These are phyloP conservation scores for Linnemannia exigua DNA, from an alignment of 192 early-diverging fungal species.

Conservation along the genomic window DNA sequence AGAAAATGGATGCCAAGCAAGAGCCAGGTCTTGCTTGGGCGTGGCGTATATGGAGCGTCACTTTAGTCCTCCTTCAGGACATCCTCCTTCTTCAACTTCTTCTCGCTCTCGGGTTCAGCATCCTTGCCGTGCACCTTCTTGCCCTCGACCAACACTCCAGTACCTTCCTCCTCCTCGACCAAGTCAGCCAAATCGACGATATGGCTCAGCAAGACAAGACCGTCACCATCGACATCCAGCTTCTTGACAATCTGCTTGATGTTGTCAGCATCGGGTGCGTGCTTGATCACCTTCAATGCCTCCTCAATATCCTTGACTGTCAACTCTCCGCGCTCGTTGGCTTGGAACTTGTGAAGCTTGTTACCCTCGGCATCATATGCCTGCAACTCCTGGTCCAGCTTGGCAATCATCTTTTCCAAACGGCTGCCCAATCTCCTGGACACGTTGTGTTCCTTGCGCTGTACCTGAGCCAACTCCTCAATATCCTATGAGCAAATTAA, in stretches of 20 bases:
- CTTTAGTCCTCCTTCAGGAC: conserved; percentile 46
- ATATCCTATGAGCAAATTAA: conserved; percentile 55
- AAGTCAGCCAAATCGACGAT: conserved; percentile 69
- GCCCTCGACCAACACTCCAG: conserved; percentile 69
- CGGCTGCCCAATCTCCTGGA: conserved; percentile 71
- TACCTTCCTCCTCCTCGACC: conserved; percentile 73
- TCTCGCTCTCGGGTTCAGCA: conserved; percentile 34
- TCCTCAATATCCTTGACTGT: conserved; percentile 76
- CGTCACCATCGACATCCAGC: conserved; percentile 80
- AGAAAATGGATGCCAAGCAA: background rate
- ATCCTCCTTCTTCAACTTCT: conserved; percentile 62
- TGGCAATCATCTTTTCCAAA: conserved; percentile 85
- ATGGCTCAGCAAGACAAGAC: conserved; percentile 73
- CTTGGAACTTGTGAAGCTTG: conserved; percentile 74
- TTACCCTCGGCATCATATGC: conserved; percentile 75
- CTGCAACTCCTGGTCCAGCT: conserved; percentile 78
- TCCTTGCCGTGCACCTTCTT: conserved; percentile 44
- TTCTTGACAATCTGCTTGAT: conserved; percentile 84
- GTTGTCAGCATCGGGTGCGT: conserved; percentile 75
- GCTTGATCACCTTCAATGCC: conserved; percentile 74
- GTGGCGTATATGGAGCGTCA: background rate
- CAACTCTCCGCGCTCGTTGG: conserved; percentile 77
- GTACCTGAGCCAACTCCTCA: conserved; percentile 67
- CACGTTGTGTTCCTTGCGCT: conserved; percentile 67
- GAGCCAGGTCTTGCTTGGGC: background rate